Evolutionary conservation across 2,329 filamentous ascomycete genomes (phyloP).

Genomic region (Aspergillus glaucus): DNA sequence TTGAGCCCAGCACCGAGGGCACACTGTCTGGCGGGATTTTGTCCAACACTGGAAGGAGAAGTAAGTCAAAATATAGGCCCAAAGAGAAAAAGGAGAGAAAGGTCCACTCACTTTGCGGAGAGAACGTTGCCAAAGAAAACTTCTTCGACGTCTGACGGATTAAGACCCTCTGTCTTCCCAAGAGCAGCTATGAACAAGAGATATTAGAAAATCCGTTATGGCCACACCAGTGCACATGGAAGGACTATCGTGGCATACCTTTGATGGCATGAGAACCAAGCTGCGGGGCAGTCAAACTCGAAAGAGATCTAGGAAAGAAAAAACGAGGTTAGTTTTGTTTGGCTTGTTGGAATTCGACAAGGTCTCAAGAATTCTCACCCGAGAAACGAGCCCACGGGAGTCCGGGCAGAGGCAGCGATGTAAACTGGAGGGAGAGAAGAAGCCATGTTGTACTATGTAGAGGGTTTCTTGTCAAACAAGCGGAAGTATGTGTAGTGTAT

Average conservation of each 20-base stretch:
- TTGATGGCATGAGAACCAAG: slow-evolving; percentile 91
- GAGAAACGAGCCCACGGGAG: slow-evolving; percentile 88
- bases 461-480: neutral
- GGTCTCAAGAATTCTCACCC: slow-evolving; percentile 55
- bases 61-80: neutral
- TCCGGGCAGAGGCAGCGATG: slow-evolving; percentile 87
- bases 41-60: slow-evolving; percentile 62
- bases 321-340: slow-evolving; percentile 9
- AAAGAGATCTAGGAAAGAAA: slow-evolving; percentile 62
- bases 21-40: slow-evolving; percentile 93
- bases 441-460: slow-evolving; percentile 49
- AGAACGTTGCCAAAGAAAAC: slow-evolving; percentile 98
- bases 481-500: too few species aligned
- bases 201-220: slow-evolving; percentile 7
- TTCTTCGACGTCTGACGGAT: slow-evolving; percentile 85
- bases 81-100: slow-evolving; percentile 1
- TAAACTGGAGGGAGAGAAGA: slow-evolving; percentile 80
- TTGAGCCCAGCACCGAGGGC: slow-evolving; percentile 81
- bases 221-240: neutral
- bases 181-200: slow-evolving; percentile 56
- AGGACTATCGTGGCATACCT: slow-evolving; percentile 49
- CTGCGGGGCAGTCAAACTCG: slow-evolving; percentile 77
- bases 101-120: slow-evolving; percentile 70
- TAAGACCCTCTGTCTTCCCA: slow-evolving; percentile 77
- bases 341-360: slow-evolving; percentile 1